Evolutionary conservation across 2,329 filamentous ascomycete genomes (phyloP), one percentile per base, ranked within the genome.

Genomic region (Fusarium ramigenum): DNA sequence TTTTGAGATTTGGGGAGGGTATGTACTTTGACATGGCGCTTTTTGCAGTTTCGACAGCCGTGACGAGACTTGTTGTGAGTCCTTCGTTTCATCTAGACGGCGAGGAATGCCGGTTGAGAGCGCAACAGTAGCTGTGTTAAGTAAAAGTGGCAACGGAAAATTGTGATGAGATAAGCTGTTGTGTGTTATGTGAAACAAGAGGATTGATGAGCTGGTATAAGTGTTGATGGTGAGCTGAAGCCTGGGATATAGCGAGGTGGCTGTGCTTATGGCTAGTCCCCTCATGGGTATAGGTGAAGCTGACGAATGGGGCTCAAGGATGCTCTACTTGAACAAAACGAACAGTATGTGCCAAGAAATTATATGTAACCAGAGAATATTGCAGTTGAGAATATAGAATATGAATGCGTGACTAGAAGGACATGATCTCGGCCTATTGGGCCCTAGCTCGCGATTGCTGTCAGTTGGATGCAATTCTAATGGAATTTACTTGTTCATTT

Each of bases 11-110:
- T 30, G 9, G 18, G 28, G 19, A 25, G 14, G 15, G 9, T 19
- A 8, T 15, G 40, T 67, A 78, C 76, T 58, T 78, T 78, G 14
- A 78, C 57, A 54, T 78, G 76, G 18, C 76, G 56, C 39, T 74
- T 78, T 40, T 78, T 78, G 57, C 76, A 78, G 50, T 78, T 78
- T 28, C 71, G 70, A 60, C 76, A 78, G 9, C 76, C 76, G 16
- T 75, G 72, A 2, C 76, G 74, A 36, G 76, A 78, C 39, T 78
- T 78, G 23, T 70, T 78, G 15, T 78, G 76, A 28, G 74, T 37
- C 30, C 67, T 73, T 43, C 76, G 70, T 54, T 78, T 78, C 73
- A 78, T 65, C 70, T 69, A 64, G 19, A 32, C 34, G 37, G 39
- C 9, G 2, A 50, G 34, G 12, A 30, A n/a, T 34, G 18, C 2